Evolutionary conservation across 73 alveolate species (phyloP), one percentile per base, ranked within the genome.

Genomic region (Strombidium stylifer): DNA sequence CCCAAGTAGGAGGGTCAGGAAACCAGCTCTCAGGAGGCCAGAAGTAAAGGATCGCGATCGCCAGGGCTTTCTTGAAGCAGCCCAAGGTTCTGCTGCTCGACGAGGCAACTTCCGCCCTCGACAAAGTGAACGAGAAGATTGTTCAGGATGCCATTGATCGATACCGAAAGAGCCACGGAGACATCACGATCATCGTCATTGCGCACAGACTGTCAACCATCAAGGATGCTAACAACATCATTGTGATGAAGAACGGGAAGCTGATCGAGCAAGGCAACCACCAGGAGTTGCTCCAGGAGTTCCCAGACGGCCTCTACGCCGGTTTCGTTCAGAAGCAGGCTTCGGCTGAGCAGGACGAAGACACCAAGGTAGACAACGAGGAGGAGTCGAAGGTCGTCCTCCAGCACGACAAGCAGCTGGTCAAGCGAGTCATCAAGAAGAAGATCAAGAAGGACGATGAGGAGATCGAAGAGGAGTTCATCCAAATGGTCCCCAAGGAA

Each of bases 81-180:
- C 97, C 98, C 3, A 86, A 79, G 34, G 60, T 93, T 30, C 93
- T 89, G 35, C 77, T 93, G 20, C 76, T 93, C 66, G 98, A 93
- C 59, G 98, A 93, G 77, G 98, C 98, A 15, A 93, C 98, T 12
- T 81, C 95, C 27, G 95, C 94, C 47, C 84, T 93, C 34, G 98
- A 93, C 62, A 93, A 82, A 51, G 81, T 78, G 68, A 93, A 87
- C 67, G 98, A 93, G 67, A 69, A 72, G 11, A 91, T 83, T 48
- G 92, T 93, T 0, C 78, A 89, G 48, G 76, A 67, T 49, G 87
- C 95, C 24, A 87, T 93, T 67, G 89, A 91, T 21, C 8, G 53
- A 8, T 44, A 44, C 31, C 44, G 78, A 28, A 12, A 8, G 21
- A 65, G 35, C 16, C 78, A 44, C 3, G 78, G 78, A 1, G 32